Conservation (phyloP, 2,329 filamentous ascomycete species). For the Talaromyces funiculosus region DNA sequence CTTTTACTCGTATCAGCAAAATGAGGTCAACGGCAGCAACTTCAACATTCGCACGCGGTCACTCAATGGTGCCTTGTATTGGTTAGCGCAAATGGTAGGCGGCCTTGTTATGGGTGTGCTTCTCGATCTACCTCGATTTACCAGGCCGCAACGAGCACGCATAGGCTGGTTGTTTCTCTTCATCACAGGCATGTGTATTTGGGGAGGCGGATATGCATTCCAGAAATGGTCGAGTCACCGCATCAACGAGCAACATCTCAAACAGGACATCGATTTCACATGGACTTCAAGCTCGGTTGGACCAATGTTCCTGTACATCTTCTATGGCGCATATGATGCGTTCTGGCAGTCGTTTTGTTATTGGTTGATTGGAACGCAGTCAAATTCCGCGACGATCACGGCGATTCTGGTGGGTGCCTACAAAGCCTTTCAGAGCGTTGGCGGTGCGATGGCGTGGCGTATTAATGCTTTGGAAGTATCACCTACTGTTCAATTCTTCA, state of each 20-base stretch:
- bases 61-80: slow-evolving; percentile 49
- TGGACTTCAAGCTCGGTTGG: slow-evolving; percentile 49
- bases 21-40: slow-evolving; percentile 47
- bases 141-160: slow-evolving; percentile 44
- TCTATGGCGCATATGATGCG: slow-evolving; percentile 64
- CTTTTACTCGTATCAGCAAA: slow-evolving; percentile 52
- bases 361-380: slow-evolving; percentile 50
- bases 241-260: slow-evolving; percentile 34
- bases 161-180: slow-evolving; percentile 46
- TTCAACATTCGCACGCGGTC: slow-evolving; percentile 50
- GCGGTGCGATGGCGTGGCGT: slow-evolving; percentile 44
- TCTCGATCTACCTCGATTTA: slow-evolving; percentile 39
- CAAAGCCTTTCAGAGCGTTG: slow-evolving; percentile 42
- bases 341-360: slow-evolving; percentile 63
- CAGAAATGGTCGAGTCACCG: slow-evolving; percentile 50
- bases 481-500: slow-evolving; percentile 5
- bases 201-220: slow-evolving; percentile 62
- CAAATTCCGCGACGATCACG: slow-evolving; percentile 37
- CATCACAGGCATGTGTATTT: slow-evolving; percentile 47
- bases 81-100: slow-evolving; percentile 49
- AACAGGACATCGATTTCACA: slow-evolving; percentile 46
- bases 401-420: slow-evolving; percentile 46
- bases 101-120: slow-evolving; percentile 37
- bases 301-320: slow-evolving; percentile 64
- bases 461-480: slow-evolving; percentile 9